Base-by-base conservation (phyloP, 108 stramenopile species). In the Poteriospumella lacustris region DNA sequence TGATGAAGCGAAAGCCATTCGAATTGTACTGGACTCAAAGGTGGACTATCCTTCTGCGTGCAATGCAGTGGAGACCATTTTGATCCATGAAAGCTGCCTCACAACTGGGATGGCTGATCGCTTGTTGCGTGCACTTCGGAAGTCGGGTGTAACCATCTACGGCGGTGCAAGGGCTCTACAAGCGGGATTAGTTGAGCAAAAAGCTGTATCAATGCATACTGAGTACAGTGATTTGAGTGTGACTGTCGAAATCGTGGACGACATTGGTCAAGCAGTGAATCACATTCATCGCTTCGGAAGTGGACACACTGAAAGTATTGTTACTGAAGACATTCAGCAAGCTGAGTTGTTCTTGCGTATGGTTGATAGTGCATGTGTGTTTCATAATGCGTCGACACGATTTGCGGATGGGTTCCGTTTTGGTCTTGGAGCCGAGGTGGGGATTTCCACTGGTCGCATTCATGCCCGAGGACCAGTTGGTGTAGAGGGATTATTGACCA, bases 381-480 rank as follows among this genome's bases (percentile, higher is more conserved):
- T 97, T 87, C 92, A 96, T 83, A 99, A 99, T 84, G 94, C 95
- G 15, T 93, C 92, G 0, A 96, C 96, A 0, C 88, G 98, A 42
- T 99, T 97, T 85, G 92, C 96, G 1, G 98, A 99, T 86, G 98
- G 98, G 1, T 97, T 88, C 86, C 88, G 98, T 2, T 99, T 97
- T 86, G 98, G 98, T 24, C 75, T 99, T 43, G 98, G 98, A 44
- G 98, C 91, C 0, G 98, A 99, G 82, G 94, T 97, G 58, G 98
- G 98, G 5, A 95, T 99, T 58, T 91, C 92, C 28, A 99, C 98
- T 3, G 94, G 94, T 42, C 86, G 95, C 28, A 96, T 97, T 67
- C 96, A 97, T 83, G 90, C 96, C 9, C 90, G 98, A 42, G 69
- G 69, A 19, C 42, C 69, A 19, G 44, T 76, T n/a, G 98, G 98